These are phyloP conservation scores for Dactylis glomerata DNA, from an alignment of 176 grass and related monocot genomes.

Conservation along the genomic window DNA sequence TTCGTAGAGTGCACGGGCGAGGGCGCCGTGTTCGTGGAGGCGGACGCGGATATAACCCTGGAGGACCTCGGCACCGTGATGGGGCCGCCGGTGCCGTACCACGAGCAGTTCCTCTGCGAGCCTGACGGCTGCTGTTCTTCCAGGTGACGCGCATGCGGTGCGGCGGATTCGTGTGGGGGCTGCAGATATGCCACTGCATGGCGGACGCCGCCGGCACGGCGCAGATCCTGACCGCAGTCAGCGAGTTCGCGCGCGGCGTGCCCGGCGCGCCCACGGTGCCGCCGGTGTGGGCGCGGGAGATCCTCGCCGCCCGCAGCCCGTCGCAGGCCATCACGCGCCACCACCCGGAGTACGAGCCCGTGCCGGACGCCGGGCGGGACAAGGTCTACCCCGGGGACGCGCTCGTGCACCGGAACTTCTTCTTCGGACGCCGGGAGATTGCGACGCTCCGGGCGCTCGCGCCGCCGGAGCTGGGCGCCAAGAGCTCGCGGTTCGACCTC, in stretches of 20 bases:
- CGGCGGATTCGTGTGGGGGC: no score
- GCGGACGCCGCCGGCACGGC: constrained; percentile 25
- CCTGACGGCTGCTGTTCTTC: no score
- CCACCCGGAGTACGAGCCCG: constrained; percentile 50
- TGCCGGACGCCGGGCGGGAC: no score
- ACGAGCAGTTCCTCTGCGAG: no score
- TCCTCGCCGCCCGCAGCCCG: not conserved
- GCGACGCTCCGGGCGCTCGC: no score
- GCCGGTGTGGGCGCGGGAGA: constrained; percentile 22
- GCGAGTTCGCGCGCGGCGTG: constrained; percentile 26
- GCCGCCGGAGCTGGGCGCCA: not conserved
- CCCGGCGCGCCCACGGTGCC: no score
- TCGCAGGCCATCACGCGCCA: not conserved
- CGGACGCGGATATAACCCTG: no score
- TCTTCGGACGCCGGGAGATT: not conserved
- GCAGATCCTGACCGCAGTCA: constrained; percentile 27
- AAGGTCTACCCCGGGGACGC: no score
- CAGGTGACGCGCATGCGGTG: no score
- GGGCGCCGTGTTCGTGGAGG: not conserved
- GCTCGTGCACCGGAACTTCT: not conserved
- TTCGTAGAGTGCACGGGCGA: no score
- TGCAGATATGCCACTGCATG: constrained; percentile 38
- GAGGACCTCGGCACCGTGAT: no score
- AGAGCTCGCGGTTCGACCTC: constrained; percentile 30
- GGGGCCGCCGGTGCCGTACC: no score